A percentile compares a stretch with the other conserved stretches of the same genome.
Conservation (phyloP, 2,329 filamentous ascomycete genomes). For the Alternaria triticina region DNA sequence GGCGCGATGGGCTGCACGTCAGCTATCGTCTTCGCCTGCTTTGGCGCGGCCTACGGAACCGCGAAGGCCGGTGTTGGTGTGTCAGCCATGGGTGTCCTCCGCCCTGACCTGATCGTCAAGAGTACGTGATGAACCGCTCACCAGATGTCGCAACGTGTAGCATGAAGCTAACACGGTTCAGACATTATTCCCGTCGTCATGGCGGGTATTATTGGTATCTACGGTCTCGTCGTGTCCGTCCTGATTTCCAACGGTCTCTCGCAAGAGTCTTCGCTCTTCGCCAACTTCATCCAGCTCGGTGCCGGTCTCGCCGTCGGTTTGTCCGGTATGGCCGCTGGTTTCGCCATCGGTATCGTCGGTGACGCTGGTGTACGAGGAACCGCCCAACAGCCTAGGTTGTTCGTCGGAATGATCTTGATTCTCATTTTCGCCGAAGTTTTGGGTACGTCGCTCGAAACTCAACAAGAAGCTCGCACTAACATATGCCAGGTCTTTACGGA, state of each 20-base stretch:
- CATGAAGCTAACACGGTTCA: slow-evolving; percentile 49
- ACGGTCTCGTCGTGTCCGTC: slow-evolving; percentile 62
- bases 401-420: slow-evolving; percentile 98
- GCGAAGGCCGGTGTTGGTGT: slow-evolving; percentile 99
- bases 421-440: slow-evolving; percentile 99
- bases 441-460: slow-evolving; percentile 65
- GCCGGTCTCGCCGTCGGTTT: slow-evolving; percentile 69
- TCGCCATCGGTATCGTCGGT: slow-evolving; percentile 68
- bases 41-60: slow-evolving; percentile 96
- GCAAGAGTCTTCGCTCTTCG: slow-evolving; percentile 56
- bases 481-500: slow-evolving; percentile 84
- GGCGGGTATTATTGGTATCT: slow-evolving; percentile 99
- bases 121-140: slow-evolving; percentile 66
- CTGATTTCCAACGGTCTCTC: slow-evolving; percentile 61
- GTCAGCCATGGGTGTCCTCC: slow-evolving; percentile 95
- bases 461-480: slow-evolving; percentile 4
- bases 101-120: slow-evolving; percentile 98
- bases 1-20: slow-evolving; percentile 96
- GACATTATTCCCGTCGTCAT: slow-evolving; percentile 99
- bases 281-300: slow-evolving; percentile 61
- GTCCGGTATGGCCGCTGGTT: slow-evolving; percentile 91
- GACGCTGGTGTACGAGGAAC: slow-evolving; percentile 88
- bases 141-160: not conserved
- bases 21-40: slow-evolving; percentile 95
- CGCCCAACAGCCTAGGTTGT: slow-evolving; percentile 82